Percentiles rank a stretch among this genome's conserved stretches.
These are phyloP conservation scores for Quercus tomentella DNA, from an alignment of 331 rosid genomes.

Conservation along the genomic window DNA sequence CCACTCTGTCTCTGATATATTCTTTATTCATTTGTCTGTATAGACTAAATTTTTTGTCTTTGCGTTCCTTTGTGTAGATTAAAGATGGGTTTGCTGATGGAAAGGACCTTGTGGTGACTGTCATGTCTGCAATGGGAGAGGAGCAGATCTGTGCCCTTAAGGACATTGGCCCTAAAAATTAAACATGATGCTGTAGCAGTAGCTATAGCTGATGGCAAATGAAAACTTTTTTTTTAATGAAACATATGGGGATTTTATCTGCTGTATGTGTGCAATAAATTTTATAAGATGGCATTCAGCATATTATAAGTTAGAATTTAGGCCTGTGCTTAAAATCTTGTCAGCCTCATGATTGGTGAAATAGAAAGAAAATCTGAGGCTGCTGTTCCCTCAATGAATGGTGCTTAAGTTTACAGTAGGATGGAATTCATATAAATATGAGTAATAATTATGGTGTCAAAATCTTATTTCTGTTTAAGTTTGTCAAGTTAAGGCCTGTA, in stretches of 20 bases:
- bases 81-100: slow-evolving; percentile 73
- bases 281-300: slow-evolving; percentile 12
- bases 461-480: not conserved
- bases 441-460: not conserved
- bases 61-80: slow-evolving; percentile 27
- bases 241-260: slow-evolving; percentile 30
- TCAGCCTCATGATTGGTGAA: slow-evolving; percentile 12
- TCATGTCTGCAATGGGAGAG: slow-evolving; percentile 88
- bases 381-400: slow-evolving; percentile 6
- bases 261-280: slow-evolving; percentile 40
- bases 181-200: slow-evolving; percentile 28
- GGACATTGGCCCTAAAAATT: slow-evolving; percentile 72
- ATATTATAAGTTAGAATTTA: slow-evolving; percentile 19
- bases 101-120: slow-evolving; percentile 72
- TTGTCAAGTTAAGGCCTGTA: not conserved
- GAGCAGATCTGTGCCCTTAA: slow-evolving; percentile 71
- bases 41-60: not conserved
- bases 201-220: slow-evolving; percentile 27
- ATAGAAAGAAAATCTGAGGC: not conserved
- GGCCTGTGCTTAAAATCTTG: slow-evolving; percentile 13
- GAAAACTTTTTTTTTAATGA: not conserved
- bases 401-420: not conserved
- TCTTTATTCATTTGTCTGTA: not conserved
- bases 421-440: slow-evolving; percentile 5
- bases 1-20: not conserved